These are phyloP conservation scores for Eutypella sp. DNA, from an alignment of 2,329 filamentous ascomycete species.

Conservation along the genomic window DNA sequence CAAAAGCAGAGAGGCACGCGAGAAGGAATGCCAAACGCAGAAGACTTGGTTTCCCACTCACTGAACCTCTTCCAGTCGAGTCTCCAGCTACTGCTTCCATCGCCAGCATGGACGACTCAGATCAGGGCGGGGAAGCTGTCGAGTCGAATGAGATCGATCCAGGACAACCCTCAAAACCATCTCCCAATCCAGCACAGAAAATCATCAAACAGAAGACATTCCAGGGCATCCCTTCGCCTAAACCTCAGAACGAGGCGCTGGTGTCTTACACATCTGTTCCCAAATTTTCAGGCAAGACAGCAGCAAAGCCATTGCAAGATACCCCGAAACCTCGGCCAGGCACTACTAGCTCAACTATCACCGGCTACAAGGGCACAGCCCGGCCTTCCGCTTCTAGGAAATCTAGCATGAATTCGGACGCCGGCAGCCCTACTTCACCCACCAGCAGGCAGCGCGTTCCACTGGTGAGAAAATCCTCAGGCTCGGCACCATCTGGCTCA, in stretches of 20 bases:
- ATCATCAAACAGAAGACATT: constrained; percentile 17
- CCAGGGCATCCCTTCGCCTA: constrained; percentile 9
- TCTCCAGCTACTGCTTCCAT: constrained; percentile 8
- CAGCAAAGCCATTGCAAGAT: constrained; percentile 4
- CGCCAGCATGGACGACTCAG: constrained; percentile 8
- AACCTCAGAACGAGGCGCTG: constrained; percentile 1
- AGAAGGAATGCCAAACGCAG: constrained; percentile 40
- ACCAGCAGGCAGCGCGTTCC: constrained; percentile 2
- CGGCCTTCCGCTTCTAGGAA: constrained; percentile 20
- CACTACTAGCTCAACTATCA: constrained; percentile 11
- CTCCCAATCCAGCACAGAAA: constrained; percentile 6
- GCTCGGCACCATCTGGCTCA: background rate
- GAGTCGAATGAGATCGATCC: constrained; percentile 15
- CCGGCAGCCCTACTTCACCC: background rate
- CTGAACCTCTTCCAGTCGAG: constrained; percentile 13
- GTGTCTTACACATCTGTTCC: constrained; percentile 2
- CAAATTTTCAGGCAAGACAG: constrained; percentile 2
- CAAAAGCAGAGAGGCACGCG: constrained; percentile 33
- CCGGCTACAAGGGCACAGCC: constrained; percentile 31
- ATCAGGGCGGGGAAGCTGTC: constrained; percentile 21
- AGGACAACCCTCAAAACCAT: background rate
- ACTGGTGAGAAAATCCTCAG: constrained; percentile 3
- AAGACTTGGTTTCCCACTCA: constrained; percentile 29
- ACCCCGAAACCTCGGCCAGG: background rate
- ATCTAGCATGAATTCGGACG: constrained; percentile 9